Evolutionary conservation across 2,329 filamentous ascomycete species (phyloP), one percentile per base, ranked within the genome.

Genomic region (Camptophora hylomeconis): DNA sequence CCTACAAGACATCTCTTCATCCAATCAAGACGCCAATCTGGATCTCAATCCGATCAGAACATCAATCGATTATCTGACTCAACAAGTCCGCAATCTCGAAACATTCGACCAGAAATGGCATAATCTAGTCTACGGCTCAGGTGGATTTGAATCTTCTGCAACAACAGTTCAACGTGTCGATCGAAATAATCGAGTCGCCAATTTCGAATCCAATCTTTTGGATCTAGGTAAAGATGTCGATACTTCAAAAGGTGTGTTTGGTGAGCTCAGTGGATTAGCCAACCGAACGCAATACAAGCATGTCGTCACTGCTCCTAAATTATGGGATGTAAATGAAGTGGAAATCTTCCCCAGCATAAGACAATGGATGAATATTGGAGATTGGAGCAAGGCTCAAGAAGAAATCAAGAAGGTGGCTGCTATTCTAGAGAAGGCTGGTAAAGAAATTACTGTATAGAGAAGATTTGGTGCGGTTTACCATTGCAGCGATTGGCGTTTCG

Each of bases 261-360:
- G n/a, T n/a, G 31, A 38, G 8, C 31, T 27, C 7, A 37, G 33
- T 5, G 42, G 40, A 2, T 27, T 42, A 12, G 30, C 27, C 20
- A 82, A 82, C 44, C 75, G 87, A 40, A 80, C 80, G 4, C 89
- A 95, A 56, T 98, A 84, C 65, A 93, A 92, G 54, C 89, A 94
- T 54, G 69, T 92, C 47, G 60, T 98, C 32, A 92, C 86, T 50
- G 87, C 80, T 2, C 89, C 89, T 1, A 72, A 82, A 46, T 61
- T 72, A 3, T 86, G 82, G 77, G 75, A 75, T 18, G 72, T 68
- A 20, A 69, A 76, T 41, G 69, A 78, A 17, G 68, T 69, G 32
- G 69, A 69, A 0, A 71, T 71, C 37, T 92, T 92, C 57, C 87
- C 87, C 0, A 77, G 76, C n/a, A 79, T 94, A 32, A 68, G 82